These are phyloP conservation scores for Scheffersomyces amazonensis DNA, from an alignment of 805 yeast species.

Conservation along the genomic window DNA sequence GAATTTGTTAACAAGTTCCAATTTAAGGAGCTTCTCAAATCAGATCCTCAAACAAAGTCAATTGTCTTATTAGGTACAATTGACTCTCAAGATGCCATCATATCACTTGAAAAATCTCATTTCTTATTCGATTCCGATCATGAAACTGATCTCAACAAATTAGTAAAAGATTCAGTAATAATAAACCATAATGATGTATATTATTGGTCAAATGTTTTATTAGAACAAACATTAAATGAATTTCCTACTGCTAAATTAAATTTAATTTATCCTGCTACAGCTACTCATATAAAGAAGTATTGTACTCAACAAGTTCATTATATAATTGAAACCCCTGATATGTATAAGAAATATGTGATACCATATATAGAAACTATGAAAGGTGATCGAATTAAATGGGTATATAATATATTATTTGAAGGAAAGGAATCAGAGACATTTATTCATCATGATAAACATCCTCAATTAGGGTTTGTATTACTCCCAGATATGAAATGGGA, in stretches of 20 bases:
- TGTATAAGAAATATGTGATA: conserved; percentile 56
- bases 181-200: conserved; percentile 81
- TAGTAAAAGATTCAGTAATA: conserved; percentile 20
- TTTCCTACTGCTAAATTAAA: conserved; percentile 69
- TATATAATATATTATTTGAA: conserved; percentile 71
- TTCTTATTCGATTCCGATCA: conserved; percentile 36
- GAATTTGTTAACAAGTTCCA: conserved; percentile 41
- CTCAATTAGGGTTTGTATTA: conserved; percentile 61
- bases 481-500: conserved; percentile 99
- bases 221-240: conserved; percentile 44
- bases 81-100: conserved; percentile 57
- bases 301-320: conserved; percentile 57
- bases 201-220: conserved; percentile 67
- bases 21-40: conserved; percentile 44
- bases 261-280: conserved; percentile 86
- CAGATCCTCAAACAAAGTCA: conserved; percentile 66
- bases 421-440: conserved; percentile 85
- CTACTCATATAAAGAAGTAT: conserved; percentile 76
- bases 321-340: conserved; percentile 77
- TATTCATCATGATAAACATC: conserved; percentile 59
- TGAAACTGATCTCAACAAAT: conserved; percentile 6
- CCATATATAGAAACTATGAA: conserved; percentile 78
- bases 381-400: conserved; percentile 86
- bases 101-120: conserved; percentile 71
- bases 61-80: conserved; percentile 70